phyloP scores from a whole-genome alignment of 1,284 basidiomycete species.

The Malassezia equina region DNA sequence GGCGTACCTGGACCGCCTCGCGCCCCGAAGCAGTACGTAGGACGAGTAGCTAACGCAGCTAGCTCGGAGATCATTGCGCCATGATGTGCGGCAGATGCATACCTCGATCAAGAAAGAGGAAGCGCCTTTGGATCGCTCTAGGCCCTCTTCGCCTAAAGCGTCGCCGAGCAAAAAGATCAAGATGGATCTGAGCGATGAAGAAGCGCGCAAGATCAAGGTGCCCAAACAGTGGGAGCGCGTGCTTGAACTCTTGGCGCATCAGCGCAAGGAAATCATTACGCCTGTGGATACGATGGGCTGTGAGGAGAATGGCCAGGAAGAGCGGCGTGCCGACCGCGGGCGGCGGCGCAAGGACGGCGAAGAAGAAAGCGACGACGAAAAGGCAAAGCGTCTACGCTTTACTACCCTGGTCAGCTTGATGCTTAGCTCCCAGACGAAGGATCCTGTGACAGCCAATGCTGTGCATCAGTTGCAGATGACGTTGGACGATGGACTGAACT shows the following conservation, averaged over 20 bases:
- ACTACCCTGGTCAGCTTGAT: constrained; percentile 82
- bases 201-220: constrained; percentile 24
- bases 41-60: constrained; percentile 1
- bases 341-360: constrained; percentile 11
- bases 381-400: constrained; percentile 61
- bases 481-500: constrained; percentile 66
- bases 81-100: not conserved
- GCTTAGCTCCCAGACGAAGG: constrained; percentile 81
- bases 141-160: constrained; percentile 14
- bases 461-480: constrained; percentile 63
- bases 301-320: constrained; percentile 35
- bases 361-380: constrained; percentile 22
- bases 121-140: not conserved
- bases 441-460: constrained; percentile 62
- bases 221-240: constrained; percentile 30
- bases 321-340: constrained; percentile 26
- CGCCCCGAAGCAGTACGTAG: constrained; percentile 15
- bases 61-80: constrained; percentile 1
- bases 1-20: constrained; percentile 61
- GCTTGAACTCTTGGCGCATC: constrained; percentile 23
- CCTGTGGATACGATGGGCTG: constrained; percentile 48
- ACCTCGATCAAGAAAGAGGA: constrained; percentile 1
- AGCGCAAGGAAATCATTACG: constrained; percentile 36
- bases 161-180: constrained; percentile 39
- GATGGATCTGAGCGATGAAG: constrained; percentile 31